Base-by-base conservation (phyloP, 495 filamentous ascomycete genomes). In the Neurospora discreta region DNA sequence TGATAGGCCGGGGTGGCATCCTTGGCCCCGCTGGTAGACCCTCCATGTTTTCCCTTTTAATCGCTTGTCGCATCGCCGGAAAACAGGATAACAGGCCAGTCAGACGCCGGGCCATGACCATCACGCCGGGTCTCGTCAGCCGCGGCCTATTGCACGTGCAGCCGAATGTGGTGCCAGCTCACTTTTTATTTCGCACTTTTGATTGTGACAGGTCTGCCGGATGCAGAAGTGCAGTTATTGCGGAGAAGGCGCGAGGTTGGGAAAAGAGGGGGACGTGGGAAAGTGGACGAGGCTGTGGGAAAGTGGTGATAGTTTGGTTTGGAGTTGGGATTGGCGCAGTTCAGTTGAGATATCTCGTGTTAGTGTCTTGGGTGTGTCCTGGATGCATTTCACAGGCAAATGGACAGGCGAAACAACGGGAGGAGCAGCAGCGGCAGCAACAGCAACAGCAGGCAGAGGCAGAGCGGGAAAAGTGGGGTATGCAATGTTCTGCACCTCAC, bases 1-100 rank as follows among this genome's bases (percentile, higher is more conserved):
- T 79, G 78, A 81, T 81, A 81, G 80, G 80, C 74, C 69, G 72
- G 75, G 72, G 74, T 69, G 7, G 42, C 71, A 36, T 74, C 72
- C 18, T 69, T 68, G 52, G 74, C 77, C 75, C 78, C 80, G 76
- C 76, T 68, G 68, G n/a, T 39, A 60, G 68, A 68, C 72, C 52
- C 70, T 71, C 70, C 65, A 65, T 33, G 26, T 65, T 65, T 65
- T 26, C 33, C 52, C n/a, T n/a, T 65, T 16, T 26, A 13, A 18
- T 33, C 52, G 52, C 52, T 65, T 65, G 52, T 65, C 52, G 26
- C 52, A 65, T 65, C 26, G 52, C 52, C n/a, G 20, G 33, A 69
- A 69, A 79, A 71, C 76, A 74, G 70, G 79, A 70, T 76, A 75
- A 71, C 68, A 58, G 68, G 43, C 76, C 76, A 73, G 71, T 75